Conservation (phyloP, 148 eudicot genomes). For the Persicaria tinctoria region DNA sequence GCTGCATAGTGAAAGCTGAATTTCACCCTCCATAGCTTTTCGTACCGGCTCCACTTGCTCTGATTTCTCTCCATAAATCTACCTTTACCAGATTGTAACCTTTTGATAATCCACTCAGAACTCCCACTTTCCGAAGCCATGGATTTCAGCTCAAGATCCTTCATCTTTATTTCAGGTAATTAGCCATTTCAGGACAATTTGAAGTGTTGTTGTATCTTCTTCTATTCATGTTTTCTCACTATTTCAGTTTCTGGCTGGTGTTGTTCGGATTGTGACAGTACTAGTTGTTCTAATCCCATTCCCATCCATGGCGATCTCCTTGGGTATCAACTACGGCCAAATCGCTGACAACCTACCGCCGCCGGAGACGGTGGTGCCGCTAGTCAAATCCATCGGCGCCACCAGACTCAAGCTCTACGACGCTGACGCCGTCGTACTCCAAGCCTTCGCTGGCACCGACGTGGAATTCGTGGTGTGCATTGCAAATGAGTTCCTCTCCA, state of each 20-base stretch:
- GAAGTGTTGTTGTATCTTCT: neutral
- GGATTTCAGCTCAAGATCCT: slow-evolving; percentile 11
- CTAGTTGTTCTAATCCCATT: neutral
- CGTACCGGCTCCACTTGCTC: slow-evolving; percentile 4
- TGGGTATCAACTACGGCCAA: slow-evolving; percentile 91
- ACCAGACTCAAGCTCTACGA: slow-evolving; percentile 76
- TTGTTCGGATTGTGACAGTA: neutral
- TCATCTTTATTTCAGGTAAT: neutral
- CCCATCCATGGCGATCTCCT: slow-evolving; percentile 19
- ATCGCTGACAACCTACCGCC: slow-evolving; percentile 68
- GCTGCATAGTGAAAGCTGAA: neutral
- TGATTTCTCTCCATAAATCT: neutral
- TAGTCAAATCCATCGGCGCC: slow-evolving; percentile 58
- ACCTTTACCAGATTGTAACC: neutral
- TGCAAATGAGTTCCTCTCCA: slow-evolving; percentile 41
- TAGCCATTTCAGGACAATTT: neutral
- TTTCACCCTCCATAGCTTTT: neutral
- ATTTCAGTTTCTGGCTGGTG: neutral
- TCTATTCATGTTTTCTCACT: neutral
- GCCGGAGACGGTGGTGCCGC: slow-evolving; percentile 53
- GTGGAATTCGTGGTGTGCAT: slow-evolving; percentile 59
- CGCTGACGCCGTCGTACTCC: slow-evolving; percentile 67
- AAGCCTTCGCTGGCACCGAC: slow-evolving; percentile 72
- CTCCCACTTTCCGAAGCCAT: neutral
- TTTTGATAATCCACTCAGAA: neutral